A percentile compares a stretch with the other conserved stretches of the same genome.
Evolutionary conservation across 768 basidiomycete species (phyloP).

Genomic region (Pisolithus orientalis): DNA sequence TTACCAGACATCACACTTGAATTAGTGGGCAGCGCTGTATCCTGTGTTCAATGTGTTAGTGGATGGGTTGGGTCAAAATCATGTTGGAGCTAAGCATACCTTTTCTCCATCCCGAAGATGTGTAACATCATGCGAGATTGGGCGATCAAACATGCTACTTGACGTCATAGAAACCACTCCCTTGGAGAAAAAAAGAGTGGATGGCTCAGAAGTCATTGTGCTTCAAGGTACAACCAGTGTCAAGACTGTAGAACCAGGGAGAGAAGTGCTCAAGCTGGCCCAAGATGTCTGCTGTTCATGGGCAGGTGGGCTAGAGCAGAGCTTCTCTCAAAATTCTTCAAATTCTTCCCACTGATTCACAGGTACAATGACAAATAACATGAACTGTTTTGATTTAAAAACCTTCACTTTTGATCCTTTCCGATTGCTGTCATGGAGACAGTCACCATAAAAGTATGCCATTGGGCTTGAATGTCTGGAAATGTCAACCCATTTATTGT

Average conservation of each 20-base stretch:
- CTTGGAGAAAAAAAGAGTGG: background rate
- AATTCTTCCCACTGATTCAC: conserved; percentile 4
- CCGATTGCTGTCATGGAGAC: background rate
- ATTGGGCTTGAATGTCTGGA: background rate
- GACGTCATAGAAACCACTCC: background rate
- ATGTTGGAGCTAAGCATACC: background rate
- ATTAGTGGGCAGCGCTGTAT: too few species aligned
- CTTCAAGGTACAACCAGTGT: background rate
- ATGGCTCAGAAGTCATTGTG: background rate
- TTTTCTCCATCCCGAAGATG: background rate
- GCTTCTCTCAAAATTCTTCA: background rate
- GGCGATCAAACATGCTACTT: background rate
- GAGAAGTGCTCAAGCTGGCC: too few species aligned
- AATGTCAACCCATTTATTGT: conserved; percentile 6
- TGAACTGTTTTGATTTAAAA: conserved; percentile 4
- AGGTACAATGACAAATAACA: conserved; percentile 1
- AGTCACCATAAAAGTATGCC: conserved; percentile 4
- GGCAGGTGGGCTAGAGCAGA: background rate
- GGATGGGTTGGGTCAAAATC: too few species aligned
- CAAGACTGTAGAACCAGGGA: background rate
- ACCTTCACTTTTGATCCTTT: background rate
- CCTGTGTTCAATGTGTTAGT: too few species aligned
- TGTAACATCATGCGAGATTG: background rate
- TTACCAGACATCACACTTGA: too few species aligned
- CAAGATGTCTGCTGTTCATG: too few species aligned